phyloP scores from a whole-genome alignment of 495 filamentous ascomycete genomes.

The Cryomyces antarcticus region DNA sequence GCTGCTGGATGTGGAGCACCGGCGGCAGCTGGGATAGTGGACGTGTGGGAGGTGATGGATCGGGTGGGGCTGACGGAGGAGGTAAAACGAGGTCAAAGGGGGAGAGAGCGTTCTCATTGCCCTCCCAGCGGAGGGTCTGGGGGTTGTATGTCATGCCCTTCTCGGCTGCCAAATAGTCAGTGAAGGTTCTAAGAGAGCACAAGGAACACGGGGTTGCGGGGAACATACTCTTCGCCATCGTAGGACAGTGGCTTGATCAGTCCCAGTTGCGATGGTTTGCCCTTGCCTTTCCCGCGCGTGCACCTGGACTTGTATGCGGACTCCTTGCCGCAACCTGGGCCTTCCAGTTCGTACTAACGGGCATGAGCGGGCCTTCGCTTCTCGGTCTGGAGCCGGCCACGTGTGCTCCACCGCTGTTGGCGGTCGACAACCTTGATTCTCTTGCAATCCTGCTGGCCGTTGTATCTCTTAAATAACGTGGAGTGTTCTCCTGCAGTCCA shows the following conservation, averaged over 20 bases:
- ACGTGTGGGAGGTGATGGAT: constrained; percentile 11
- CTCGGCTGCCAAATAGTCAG: constrained; percentile 32
- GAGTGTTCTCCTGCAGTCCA: constrained; percentile 29
- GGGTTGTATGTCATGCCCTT: constrained; percentile 96
- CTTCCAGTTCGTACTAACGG: constrained; percentile 61
- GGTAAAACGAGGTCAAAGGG: constrained; percentile 39
- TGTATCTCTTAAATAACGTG: constrained; percentile 85
- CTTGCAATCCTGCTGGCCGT: constrained; percentile 74
- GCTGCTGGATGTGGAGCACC: constrained; percentile 1
- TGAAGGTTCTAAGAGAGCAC: background rate
- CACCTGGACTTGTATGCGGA: constrained; percentile 35
- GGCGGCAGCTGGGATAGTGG: constrained; percentile 4
- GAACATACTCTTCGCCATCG: constrained; percentile 43
- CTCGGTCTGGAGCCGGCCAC: constrained; percentile 8
- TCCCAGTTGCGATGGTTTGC: constrained; percentile 33
- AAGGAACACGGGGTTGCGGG: constrained; percentile 1
- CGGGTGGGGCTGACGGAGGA: constrained; percentile 13
- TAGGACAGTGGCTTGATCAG: constrained; percentile 50
- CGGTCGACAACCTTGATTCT: constrained; percentile 37
- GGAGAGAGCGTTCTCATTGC: constrained; percentile 67
- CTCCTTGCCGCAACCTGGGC: constrained; percentile 42
- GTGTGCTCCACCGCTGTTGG: background rate
- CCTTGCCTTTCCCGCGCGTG: constrained; percentile 26
- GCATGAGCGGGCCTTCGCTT: constrained; percentile 32
- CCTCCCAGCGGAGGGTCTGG: constrained; percentile 69